Percentiles rank a stretch among this genome's conserved stretches.
Conservation (phyloP, 2,329 filamentous ascomycete genomes). For the Coniochaeta sp. region DNA sequence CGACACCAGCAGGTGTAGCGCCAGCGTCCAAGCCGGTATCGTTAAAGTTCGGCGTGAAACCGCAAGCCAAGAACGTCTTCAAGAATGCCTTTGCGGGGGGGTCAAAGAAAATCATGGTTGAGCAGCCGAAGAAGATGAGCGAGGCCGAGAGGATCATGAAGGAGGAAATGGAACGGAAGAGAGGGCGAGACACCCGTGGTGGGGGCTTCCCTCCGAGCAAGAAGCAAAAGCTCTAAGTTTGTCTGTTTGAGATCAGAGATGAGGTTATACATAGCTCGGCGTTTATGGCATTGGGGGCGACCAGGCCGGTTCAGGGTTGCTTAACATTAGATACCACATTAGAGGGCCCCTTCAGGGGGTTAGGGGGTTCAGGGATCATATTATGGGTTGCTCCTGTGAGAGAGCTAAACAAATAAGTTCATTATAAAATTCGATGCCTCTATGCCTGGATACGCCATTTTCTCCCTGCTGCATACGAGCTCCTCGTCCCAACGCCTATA, state of each 20-base stretch:
- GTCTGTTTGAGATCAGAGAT: background rate
- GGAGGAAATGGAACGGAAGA: slow-evolving; percentile 68
- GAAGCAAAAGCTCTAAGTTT: slow-evolving; percentile 36
- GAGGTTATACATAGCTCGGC: background rate
- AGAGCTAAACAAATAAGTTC: background rate
- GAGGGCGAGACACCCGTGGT: slow-evolving; percentile 40
- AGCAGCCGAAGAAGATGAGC: slow-evolving; percentile 74
- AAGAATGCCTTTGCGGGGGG: slow-evolving; percentile 61
- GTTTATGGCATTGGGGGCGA: background rate
- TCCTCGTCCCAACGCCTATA: slow-evolving; percentile 1
- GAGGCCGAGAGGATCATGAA: slow-evolving; percentile 87
- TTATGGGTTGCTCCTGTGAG: background rate
- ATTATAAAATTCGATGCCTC: background rate
- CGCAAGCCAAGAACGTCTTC: slow-evolving; percentile 71
- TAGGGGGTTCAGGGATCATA: background rate
- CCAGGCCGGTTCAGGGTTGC: background rate
- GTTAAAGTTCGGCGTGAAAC: slow-evolving; percentile 58
- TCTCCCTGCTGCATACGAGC: background rate
- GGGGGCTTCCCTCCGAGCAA: slow-evolving; percentile 41
- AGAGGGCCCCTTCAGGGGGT: background rate
- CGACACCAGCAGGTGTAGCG: slow-evolving; percentile 7
- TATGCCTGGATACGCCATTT: background rate
- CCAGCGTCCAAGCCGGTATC: slow-evolving; percentile 39
- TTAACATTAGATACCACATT: background rate
- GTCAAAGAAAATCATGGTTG: slow-evolving; percentile 55